Evolutionary conservation across 352 stramenopile species (phyloP), one percentile per base, ranked within the genome.

Genomic region (Phytophthora idaei): DNA sequence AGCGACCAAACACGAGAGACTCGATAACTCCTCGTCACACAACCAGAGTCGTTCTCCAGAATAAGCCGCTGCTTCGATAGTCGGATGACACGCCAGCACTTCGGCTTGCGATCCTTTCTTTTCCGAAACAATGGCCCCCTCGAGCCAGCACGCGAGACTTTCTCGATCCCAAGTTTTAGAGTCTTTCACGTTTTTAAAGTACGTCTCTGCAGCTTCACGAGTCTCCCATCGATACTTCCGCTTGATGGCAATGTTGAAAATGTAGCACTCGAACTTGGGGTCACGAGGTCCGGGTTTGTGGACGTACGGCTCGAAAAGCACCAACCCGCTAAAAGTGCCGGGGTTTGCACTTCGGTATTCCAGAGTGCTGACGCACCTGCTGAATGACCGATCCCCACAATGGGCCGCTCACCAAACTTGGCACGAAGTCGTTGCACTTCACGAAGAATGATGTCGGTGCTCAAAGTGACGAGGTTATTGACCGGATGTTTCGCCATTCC

Each of bases 271-370:
- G 56, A 39, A 31, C 34, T 50, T 49, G 4, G 32, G 31, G n/a
- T 56, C 46, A 32, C 45, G 56, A 37, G 11, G n/a, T 10, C 45
- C 32, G 4, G 45, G 31, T 17, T 63, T 34, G 15, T 63, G 45
- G 17, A 49, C 44, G 9, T 61, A 52, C 37, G 74, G 74, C 29
- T 81, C 74, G 36, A 79, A 81, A 6, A 79, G 45, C 14, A 77
- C 54, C 8, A 81, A 49, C 3, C 63, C 67, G 14, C 68, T 47
- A 45, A 81, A 81, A 11, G 15, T 60, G 17, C 45, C 45, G 6
- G 45, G 45, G 45, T 42, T 42, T n/a, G 36, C 12, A 42, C 36
- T n/a, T 42, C 36, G 5, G 12, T 12, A 12, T 42, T 42, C 36
- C 36, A 42, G 12, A 42, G 36, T 42, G 36, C 36, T n/a, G 36